Percentiles rank a stretch among this genome's conserved stretches.
Evolutionary conservation across 371 early-diverging fungal species (phyloP).

Genomic region (Encephalitozoon intestinalis): DNA sequence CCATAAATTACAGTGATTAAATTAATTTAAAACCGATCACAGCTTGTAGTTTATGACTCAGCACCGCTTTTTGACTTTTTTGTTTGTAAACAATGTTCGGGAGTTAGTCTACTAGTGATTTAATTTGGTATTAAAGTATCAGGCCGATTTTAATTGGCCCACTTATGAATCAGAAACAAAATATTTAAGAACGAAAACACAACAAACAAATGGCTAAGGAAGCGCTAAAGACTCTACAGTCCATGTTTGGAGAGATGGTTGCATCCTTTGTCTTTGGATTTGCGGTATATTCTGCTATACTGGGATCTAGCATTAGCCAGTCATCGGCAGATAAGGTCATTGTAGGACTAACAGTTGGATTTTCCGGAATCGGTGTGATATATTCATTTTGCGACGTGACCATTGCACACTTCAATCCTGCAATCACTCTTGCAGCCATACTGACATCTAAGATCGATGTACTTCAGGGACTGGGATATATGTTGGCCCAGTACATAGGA

Average conservation of each 20-base stretch:
- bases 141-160: not conserved
- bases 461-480: constrained; percentile 64
- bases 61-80: too few relatives aligned
- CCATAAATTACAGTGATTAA: not conserved
- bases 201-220: constrained; percentile 10
- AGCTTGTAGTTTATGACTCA: not conserved
- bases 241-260: constrained; percentile 53
- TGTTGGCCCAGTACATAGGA: constrained; percentile 64
- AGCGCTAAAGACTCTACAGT: constrained; percentile 8
- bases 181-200: not conserved
- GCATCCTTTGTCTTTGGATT: constrained; percentile 57
- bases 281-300: constrained; percentile 53
- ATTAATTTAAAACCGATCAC: not conserved
- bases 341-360: constrained; percentile 63
- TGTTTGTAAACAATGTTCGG: not conserved
- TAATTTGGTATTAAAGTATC: not conserved
- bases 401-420: constrained; percentile 65
- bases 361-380: constrained; percentile 64
- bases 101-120: not conserved
- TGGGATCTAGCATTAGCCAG: constrained; percentile 23
- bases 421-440: constrained; percentile 67
- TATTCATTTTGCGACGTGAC: constrained; percentile 69
- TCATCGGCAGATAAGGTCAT: constrained; percentile 61
- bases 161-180: not conserved
- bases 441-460: constrained; percentile 64